Conservation (phyloP, 768 basidiomycete species). For the Mycena vitilis region DNA sequence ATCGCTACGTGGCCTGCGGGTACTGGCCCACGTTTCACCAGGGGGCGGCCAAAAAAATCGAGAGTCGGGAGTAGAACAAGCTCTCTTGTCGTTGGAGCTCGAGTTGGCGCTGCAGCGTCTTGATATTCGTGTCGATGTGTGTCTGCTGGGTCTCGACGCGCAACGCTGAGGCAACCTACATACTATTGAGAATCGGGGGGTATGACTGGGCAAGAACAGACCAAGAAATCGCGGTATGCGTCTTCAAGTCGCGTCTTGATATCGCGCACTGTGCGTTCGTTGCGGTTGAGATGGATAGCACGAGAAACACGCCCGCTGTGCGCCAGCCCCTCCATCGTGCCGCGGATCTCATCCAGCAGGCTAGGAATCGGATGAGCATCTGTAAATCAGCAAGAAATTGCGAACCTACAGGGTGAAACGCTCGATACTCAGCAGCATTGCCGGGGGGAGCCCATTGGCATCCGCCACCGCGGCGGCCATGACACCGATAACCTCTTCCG, state of each 20-base stretch:
- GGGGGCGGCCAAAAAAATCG: background rate
- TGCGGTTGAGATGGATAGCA: background rate
- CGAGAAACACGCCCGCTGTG: background rate
- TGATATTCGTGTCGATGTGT: too few relatives aligned
- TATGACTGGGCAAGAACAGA: background rate
- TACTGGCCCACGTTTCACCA: too few relatives aligned
- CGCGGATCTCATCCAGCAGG: background rate
- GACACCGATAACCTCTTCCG: too few relatives aligned
- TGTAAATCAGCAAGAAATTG: too few relatives aligned
- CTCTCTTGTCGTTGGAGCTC: background rate
- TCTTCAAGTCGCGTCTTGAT: background rate
- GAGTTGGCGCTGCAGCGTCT: background rate
- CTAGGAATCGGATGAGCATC: too few relatives aligned
- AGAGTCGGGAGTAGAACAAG: background rate
- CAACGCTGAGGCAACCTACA: background rate
- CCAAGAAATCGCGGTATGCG: conserved; percentile 7
- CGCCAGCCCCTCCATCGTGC: background rate
- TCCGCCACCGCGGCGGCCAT: too few relatives aligned
- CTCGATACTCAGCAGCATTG: too few relatives aligned
- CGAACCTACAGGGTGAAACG: too few relatives aligned
- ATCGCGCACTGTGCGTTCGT: background rate
- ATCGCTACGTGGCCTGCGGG: too few relatives aligned
- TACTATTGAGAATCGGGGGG: background rate
- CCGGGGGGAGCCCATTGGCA: too few relatives aligned
- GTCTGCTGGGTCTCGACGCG: background rate